Percentiles rank a stretch among this genome's conserved stretches.
Evolutionary conservation across 352 stramenopile species (phyloP).

Genomic region (Vaucheria bursata): DNA sequence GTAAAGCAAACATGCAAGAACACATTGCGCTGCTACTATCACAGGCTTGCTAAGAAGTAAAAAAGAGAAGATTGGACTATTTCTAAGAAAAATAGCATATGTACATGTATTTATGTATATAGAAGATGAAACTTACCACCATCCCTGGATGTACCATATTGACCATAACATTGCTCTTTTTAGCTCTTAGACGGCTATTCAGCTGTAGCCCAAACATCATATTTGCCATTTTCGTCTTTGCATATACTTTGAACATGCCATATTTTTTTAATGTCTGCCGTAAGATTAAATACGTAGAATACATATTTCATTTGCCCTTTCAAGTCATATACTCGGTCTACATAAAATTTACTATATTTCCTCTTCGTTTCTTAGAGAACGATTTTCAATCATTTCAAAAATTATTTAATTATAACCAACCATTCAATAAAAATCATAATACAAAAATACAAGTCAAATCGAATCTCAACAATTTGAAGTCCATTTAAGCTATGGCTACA

Average conservation of each 20-base stretch:
- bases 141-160: conserved; percentile 34
- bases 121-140: neutral
- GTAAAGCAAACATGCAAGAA: too few relatives aligned
- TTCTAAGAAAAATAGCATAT: neutral
- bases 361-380: too few relatives aligned
- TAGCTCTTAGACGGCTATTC: conserved; percentile 20
- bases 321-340: too few relatives aligned
- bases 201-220: conserved; percentile 41
- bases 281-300: too few relatives aligned
- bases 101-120: neutral
- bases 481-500: too few relatives aligned
- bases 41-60: neutral
- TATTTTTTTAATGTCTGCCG: conserved; percentile 23
- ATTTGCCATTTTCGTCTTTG: conserved; percentile 36
- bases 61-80: neutral
- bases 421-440: too few relatives aligned
- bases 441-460: too few relatives aligned
- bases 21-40: neutral
- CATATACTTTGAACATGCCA: conserved; percentile 35
- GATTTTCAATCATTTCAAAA: too few relatives aligned
- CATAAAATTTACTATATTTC: too few relatives aligned
- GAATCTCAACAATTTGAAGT: too few relatives aligned
- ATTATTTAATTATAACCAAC: too few relatives aligned
- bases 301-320: too few relatives aligned
- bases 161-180: conserved; percentile 31